Percentiles rank a stretch among this genome's conserved stretches.
These are phyloP conservation scores for Podaxis pistillaris DNA, from an alignment of 768 basidiomycete genomes.

Conservation along the genomic window DNA sequence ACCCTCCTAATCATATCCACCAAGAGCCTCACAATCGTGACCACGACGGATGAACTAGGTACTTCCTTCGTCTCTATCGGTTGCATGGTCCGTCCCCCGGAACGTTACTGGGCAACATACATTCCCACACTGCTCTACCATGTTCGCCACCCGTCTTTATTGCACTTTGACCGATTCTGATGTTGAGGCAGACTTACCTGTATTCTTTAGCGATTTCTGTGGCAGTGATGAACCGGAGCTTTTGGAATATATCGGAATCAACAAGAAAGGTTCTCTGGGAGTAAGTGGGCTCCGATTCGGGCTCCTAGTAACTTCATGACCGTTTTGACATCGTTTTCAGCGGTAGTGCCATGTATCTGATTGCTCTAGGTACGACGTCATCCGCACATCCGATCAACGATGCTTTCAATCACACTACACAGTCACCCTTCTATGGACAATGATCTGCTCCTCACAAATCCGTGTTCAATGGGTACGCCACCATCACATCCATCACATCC, in stretches of 20 bases:
- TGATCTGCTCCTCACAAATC: conserved; percentile 5
- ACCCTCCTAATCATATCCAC: neutral
- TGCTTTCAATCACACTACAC: neutral
- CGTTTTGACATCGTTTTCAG: neutral
- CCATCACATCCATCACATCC: neutral
- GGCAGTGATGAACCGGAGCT: neutral
- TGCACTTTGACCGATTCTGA: too few relatives aligned
- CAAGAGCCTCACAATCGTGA: neutral
- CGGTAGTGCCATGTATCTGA: neutral
- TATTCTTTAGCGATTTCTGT: conserved; percentile 1
- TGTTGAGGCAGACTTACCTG: neutral
- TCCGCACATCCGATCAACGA: neutral
- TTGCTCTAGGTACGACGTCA: neutral
- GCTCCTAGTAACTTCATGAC: neutral
- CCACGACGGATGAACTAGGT: neutral
- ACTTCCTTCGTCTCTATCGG: neutral
- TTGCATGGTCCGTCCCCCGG: conserved; percentile 3
- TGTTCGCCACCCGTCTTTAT: neutral
- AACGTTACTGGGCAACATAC: conserved; percentile 2
- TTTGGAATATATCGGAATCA: conserved; percentile 7
- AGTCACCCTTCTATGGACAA: conserved; percentile 2
- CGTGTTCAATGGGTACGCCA: neutral
- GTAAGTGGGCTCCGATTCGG: neutral
- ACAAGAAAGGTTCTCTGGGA: conserved; percentile 12
- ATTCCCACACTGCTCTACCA: conserved; percentile 4